Base-by-base conservation (phyloP, 1,139 yeast genomes). In the Suhomyces guaymorum region DNA sequence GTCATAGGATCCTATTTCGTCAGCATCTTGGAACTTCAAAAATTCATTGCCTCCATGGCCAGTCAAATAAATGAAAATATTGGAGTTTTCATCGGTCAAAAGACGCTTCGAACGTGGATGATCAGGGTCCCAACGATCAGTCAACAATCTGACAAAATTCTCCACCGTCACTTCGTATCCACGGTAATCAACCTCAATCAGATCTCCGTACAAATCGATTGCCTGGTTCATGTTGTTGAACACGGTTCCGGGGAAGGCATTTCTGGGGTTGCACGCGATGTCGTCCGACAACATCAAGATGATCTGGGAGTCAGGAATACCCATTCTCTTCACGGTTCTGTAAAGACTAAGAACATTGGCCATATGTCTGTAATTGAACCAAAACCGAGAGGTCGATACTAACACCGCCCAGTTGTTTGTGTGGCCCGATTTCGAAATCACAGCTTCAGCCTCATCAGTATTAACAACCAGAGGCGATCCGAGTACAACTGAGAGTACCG, bases 1-100 rank as follows among this genome's bases (percentile, higher is more conserved):
- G 60, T 92, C 99, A 63, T 87, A 83, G 10, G 96, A 83, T 2
- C 96, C 90, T 39, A 92, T 89, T 57, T 92, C 98, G 59, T 94
- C 98, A 3, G 98, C 97, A 56, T 92, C 99, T 61, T 92, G 99
- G 61, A 92, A 92, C 62, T 92, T 92, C 50, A 94, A 74, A 59
- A 92, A 92, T 60, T 92, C 97, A 53, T 90, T 89, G 35, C 99
- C 99, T 11, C 99, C 99, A 61, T 92, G 99, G 11, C 99, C 99
- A 1, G 98, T 94, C 80, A 92, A 75, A 59, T 94, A 92, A 24
- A 92, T 85, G 59, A 92, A 87, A 32, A 92, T 88, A 57, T 92
- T 92, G 14, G 96, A 87, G 55, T 89, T 82, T 55, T 90, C 97
- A 62, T 92, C 97, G 0, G 97, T 89, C 44, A 90, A 66, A 28